Base-by-base conservation (phyloP, 305 asterid genomes). In the Fraxinus baroniana region DNA sequence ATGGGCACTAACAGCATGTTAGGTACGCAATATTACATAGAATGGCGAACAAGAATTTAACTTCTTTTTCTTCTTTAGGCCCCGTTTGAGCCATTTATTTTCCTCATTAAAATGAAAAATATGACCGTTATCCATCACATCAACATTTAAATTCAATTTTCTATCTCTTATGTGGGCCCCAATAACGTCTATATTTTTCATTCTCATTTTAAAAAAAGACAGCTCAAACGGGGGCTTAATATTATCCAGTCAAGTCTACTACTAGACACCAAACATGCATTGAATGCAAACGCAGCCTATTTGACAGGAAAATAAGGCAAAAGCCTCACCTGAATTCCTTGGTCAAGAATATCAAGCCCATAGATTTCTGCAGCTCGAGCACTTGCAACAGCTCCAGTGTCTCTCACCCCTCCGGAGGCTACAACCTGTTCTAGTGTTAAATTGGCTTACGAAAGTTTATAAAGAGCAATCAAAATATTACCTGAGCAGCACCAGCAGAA, bases 401-500 rank as follows among this genome's bases (percentile, higher is more conserved):
- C 94, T 82, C 93, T 89, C 72, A 84, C 44, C 35, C 92, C 90
- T 81, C 86, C 83, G 80, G 91, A 82, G 26, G 93, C 95, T 84
- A 92, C 90, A 49, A 89, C 86, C 98, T 93, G 90, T 87, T 78
- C 73, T 39, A 82, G 83, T 83, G 89, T 88, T 84, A 88, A 82
- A 68, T 78, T 52, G 70, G 82, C 78, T 62, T 17, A n/a, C 55
- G 57, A 64, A 84, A 79, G 71, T 71, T 24, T 74, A 79, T 44
- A 30, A 82, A 46, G 82, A 81, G 76, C 44, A 22, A 26, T 77
- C 36, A 72, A 64, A 83, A 44, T 64, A 32, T 79, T 89, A 94
- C 98, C 98, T 89, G 94, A 83, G 98, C 98, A 10, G 98, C 95
- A 35, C 91, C 89, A 37, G 97, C 97, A 77, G 93, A 89, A 86